phyloP scores from a whole-genome alignment of 495 filamentous ascomycete species.

The Lasiosphaeria ovina region DNA sequence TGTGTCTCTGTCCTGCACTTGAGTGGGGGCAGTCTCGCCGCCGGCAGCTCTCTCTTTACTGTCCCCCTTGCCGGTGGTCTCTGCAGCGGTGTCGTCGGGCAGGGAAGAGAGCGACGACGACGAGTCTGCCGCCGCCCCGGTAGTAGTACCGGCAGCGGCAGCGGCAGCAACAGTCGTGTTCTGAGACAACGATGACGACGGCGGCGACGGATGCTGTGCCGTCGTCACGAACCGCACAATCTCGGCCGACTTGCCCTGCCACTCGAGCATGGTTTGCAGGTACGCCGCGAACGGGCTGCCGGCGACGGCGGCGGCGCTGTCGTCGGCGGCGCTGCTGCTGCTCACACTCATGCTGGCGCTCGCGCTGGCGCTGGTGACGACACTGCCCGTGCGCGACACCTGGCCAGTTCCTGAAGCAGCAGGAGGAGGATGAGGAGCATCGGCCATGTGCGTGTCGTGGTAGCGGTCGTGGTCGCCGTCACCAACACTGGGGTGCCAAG shows the following conservation, averaged over 20 bases:
- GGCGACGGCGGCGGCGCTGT: constrained; percentile 1
- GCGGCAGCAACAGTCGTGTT: not conserved
- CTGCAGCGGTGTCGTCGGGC: too few species aligned
- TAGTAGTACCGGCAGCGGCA: too few species aligned
- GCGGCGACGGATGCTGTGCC: not conserved
- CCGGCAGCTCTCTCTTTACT: too few species aligned
- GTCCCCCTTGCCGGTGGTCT: too few species aligned
- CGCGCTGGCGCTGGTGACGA: not conserved
- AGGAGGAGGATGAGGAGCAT: not conserved
- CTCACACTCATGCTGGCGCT: not conserved
- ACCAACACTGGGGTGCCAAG: not conserved
- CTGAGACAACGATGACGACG: constrained; percentile 7
- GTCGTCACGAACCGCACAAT: constrained; percentile 62
- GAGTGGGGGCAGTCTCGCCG: not conserved
- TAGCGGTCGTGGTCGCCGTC: constrained; percentile 3
- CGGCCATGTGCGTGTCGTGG: not conserved
- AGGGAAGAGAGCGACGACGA: too few species aligned
- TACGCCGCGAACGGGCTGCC: constrained; percentile 58
- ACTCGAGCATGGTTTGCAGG: constrained; percentile 63
- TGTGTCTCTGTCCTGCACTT: not conserved
- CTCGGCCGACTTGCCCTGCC: constrained; percentile 69
- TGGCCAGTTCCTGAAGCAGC: not conserved
- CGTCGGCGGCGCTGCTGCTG: not conserved
- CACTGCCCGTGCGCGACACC: constrained; percentile 9
- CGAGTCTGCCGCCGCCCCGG: too few species aligned